Base-by-base conservation (phyloP, 208 protist genomes). In the Leishmania major region DNA sequence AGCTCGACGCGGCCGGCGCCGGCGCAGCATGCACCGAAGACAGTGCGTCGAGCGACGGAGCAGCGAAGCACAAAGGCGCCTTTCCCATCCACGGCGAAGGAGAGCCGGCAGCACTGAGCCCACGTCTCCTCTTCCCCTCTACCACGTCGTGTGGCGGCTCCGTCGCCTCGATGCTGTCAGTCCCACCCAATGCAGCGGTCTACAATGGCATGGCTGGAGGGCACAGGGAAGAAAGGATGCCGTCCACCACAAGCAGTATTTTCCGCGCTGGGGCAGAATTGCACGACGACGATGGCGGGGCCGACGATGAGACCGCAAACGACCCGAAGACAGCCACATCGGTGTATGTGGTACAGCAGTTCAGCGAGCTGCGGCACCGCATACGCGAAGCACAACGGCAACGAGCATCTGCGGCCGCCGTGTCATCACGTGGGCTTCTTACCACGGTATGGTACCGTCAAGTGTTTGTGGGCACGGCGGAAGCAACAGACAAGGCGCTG, bases 301-400 rank as follows among this genome's bases (percentile, higher is more conserved):
- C 75, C 3, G 79, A 82, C 60, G 74, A 89, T 62, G 81, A 82
- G 28, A 72, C 79, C 40, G 73, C 83, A 35, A 82, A 91, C 47
- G 69, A 86, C 67, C 70, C 88, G 47, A 88, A 86, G 66, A 86
- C 83, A 13, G 88, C 85, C 43, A 60, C 85, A 28, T 86, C 88
- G 5, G 85, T 86, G 8, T 81, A 86, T 59, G 75, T 79, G 31
- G 88, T 88, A 77, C 43, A 86, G 45, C 81, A 85, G 67, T 81
- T 90, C 62, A 45, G 51, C 35, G 66, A 66, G 57, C 77, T 84
- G 49, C 82, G 74, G 17, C 8, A 37, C 5, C 53, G 49, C 28
- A 31, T 64, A 22, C 77, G 43, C 11, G 53, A 43, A 49, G 60
- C n/a, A 64, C 51, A 78, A 3, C 53, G n/a, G 35, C 47, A 10